Base-by-base conservation (phyloP, 441 rosid genomes). In the Hura crepitans region DNA sequence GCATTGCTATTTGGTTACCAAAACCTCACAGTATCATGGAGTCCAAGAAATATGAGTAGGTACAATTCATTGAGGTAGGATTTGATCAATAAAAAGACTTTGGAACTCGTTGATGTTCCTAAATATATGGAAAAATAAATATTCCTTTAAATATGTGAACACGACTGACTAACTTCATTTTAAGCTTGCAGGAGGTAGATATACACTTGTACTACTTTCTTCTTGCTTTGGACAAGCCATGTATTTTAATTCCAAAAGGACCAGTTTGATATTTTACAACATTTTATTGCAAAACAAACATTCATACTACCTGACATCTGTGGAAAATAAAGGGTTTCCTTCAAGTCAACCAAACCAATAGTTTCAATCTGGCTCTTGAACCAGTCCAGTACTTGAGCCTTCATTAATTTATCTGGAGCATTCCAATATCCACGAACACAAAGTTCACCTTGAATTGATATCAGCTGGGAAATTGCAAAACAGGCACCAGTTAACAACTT, bases 341-440 rank as follows among this genome's bases (percentile, higher is more conserved):
- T 82, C 66, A 86, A 79, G 79, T 88, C 91, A 66, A 81, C 76
- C 18, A 91, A 72, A 47, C 96, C 88, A 23, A 78, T 81, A 59
- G 77, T 85, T 79, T 81, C 89, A 30, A 82, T 79, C 63, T 83
- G 84, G 62, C 59, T 79, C 75, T 68, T 71, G 69, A 91, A 88
- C 98, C 93, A 89, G 70, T 84, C 85, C 59, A 82, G 80, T 53
- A 73, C 23, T 47, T 78, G 77, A 72, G 65, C 74, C 68, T 89
- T 87, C 46, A 85, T 46, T 65, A 79, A 78, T 65, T 81, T 81
- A 69, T 53, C 80, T 0, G 90, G 93, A 46, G 76, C 69, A 27
- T 83, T 86, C 96, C 98, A 94, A 76, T 88, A 94, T 39, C 98
- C 97, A 15, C 93, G 92, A 66, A 86, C 71, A 43, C 96, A 94